Conservation (phyloP, 2,329 filamentous ascomycete species). For the Xylariaceae sp. region DNA sequence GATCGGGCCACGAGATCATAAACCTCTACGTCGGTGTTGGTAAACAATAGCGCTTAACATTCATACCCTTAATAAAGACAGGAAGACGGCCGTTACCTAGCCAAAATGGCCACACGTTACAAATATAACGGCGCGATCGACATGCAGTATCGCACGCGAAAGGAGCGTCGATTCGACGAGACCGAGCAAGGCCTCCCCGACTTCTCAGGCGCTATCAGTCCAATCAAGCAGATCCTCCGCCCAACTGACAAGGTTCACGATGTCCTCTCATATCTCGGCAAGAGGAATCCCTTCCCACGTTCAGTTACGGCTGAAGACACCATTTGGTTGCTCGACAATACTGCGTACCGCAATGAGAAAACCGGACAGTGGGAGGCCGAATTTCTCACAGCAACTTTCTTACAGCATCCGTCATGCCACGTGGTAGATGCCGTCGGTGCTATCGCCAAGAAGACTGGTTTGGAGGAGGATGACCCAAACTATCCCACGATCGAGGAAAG, state of each 20-base stretch:
- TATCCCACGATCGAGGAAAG: slow-evolving; percentile 65
- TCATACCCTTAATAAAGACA: slow-evolving; percentile 8
- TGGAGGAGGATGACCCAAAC: slow-evolving; percentile 63
- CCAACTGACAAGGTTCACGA: slow-evolving; percentile 37
- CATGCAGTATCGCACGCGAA: slow-evolving; percentile 55
- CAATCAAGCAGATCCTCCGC: slow-evolving; percentile 24
- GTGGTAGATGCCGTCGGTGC: slow-evolving; percentile 70
- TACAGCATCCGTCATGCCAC: slow-evolving; percentile 68
- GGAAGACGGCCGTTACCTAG: background rate
- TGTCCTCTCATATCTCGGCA: slow-evolving; percentile 54
- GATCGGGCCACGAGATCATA: slow-evolving; percentile 12
- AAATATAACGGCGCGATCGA: slow-evolving; percentile 35
- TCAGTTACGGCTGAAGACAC: slow-evolving; percentile 67
- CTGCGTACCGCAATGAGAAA: slow-evolving; percentile 65
- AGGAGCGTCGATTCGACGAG: slow-evolving; percentile 52
- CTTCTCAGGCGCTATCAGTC: slow-evolving; percentile 32
- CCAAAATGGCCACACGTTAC: slow-evolving; percentile 27
- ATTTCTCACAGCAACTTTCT: slow-evolving; percentile 81
- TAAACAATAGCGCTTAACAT: slow-evolving; percentile 3
- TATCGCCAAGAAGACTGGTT: slow-evolving; percentile 69
- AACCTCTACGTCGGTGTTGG: slow-evolving; percentile 1
- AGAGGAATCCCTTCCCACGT: slow-evolving; percentile 60
- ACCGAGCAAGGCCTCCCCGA: slow-evolving; percentile 52
- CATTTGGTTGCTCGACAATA: slow-evolving; percentile 91
- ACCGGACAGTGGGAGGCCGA: slow-evolving; percentile 73